phyloP scores from a whole-genome alignment of 2,329 filamentous ascomycete species.

The Penicillium rolfsii region DNA sequence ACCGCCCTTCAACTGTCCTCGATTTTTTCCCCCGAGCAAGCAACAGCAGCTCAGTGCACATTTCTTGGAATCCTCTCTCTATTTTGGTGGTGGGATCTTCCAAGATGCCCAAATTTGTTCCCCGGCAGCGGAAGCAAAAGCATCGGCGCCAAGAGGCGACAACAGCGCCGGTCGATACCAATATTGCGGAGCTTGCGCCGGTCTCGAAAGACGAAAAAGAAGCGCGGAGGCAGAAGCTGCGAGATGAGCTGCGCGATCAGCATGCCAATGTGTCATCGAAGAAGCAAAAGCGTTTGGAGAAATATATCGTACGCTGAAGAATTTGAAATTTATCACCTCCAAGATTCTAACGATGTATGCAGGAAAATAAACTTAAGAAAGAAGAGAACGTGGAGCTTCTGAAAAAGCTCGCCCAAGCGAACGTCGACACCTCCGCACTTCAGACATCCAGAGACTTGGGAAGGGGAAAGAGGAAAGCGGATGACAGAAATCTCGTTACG shows the following conservation, averaged over 20 bases:
- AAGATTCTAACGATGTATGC: conserved; percentile 23
- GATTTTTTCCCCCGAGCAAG: conserved; percentile 28
- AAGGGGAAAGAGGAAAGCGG: conserved; percentile 66
- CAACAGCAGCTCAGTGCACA: conserved; percentile 10
- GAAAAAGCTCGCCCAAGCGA: conserved; percentile 76
- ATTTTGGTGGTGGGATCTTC: conserved; percentile 15
- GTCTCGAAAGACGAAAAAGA: conserved; percentile 58
- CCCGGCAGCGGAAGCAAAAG: conserved; percentile 63
- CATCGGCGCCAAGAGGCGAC: conserved; percentile 41
- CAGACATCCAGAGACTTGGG: conserved; percentile 78
- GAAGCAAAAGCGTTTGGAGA: conserved; percentile 69
- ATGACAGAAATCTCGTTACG: conserved; percentile 37
- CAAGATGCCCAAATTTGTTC: conserved; percentile 55
- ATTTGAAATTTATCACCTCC: neutral
- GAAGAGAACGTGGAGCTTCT: conserved; percentile 87
- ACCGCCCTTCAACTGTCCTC: conserved; percentile 22
- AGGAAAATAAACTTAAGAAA: conserved; percentile 89
- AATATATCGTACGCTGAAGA: conserved; percentile 61
- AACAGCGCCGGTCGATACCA: conserved; percentile 49
- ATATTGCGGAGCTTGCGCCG: conserved; percentile 48
- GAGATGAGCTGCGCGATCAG: conserved; percentile 58
- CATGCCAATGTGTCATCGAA: conserved; percentile 63
- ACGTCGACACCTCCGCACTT: conserved; percentile 80
- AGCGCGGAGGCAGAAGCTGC: conserved; percentile 55
- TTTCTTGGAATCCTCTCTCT: conserved; percentile 18